Conservation (phyloP, 495 filamentous ascomycete genomes). For the Penicillium chermesinum region DNA sequence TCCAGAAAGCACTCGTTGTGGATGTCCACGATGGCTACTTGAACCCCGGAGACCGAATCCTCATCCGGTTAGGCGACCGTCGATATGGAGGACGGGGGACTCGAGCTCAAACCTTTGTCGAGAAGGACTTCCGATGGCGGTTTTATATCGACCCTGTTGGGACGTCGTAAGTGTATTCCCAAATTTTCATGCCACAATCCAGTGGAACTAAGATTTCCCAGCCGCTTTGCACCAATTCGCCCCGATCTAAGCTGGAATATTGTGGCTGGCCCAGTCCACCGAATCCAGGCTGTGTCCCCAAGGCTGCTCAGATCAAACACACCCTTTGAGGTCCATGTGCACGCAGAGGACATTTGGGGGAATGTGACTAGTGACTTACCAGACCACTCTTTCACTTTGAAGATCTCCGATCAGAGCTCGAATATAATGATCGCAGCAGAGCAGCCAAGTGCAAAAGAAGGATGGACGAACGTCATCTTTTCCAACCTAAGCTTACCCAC, state of each 20-base stretch:
- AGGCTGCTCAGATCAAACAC: neutral
- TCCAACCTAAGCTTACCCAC: neutral
- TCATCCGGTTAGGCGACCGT: conserved; percentile 16
- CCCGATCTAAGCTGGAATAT: conserved; percentile 14
- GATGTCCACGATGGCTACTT: conserved; percentile 21
- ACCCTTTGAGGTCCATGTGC: conserved; percentile 12
- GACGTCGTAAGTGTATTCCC: conserved; percentile 15
- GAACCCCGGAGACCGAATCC: conserved; percentile 16
- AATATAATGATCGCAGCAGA: neutral
- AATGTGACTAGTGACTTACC: conserved; percentile 8
- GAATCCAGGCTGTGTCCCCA: conserved; percentile 6
- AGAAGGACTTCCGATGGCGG: conserved; percentile 16
- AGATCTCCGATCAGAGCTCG: neutral
- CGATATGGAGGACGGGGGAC: conserved; percentile 12
- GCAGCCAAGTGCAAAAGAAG: neutral
- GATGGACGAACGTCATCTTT: conserved; percentile 16
- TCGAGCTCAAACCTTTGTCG: conserved; percentile 16
- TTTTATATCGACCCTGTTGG: conserved; percentile 22
- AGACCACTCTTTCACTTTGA: neutral
- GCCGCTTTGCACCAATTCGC: conserved; percentile 16
- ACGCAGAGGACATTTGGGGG: conserved; percentile 18
- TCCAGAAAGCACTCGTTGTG: conserved; percentile 20
- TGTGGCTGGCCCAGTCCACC: conserved; percentile 4
- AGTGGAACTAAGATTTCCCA: neutral
- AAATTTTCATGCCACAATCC: too few relatives aligned